Base-by-base conservation (phyloP, 2,329 filamentous ascomycete genomes). In the Coniochaeta ligniaria region DNA sequence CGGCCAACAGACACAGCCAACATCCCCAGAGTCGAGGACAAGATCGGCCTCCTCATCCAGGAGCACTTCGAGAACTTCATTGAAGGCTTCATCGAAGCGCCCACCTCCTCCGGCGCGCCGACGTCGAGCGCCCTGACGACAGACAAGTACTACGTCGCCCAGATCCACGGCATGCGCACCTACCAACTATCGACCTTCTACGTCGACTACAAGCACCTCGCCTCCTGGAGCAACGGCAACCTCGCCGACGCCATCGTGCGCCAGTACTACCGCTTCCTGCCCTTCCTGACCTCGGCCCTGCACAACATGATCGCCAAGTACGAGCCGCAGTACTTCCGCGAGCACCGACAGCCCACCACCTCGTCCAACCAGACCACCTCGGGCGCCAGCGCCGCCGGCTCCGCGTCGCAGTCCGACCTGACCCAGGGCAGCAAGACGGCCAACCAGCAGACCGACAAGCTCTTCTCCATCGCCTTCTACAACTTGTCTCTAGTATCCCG, bases 301-400 rank as follows among this genome's bases (percentile, higher is more conserved):
- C 92, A 99, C 77, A 96, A 92, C 70, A 86, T 96, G 75, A 96
- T 99, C 68, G 89, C 91, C 66, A 96, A 96, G 76, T 89, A 97
- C 76, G 94, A 97, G 74, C 91, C 95, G 6, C 84, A 90, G 71
- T 99, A 98, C 77, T 98, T 96, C 77, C 85, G 91, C 67, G 90
- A 96, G 70, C 94, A 98, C 78, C 86, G 92, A 59, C 92, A 96
- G 73, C 88, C 92, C 6, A 89, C 88, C 2, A 86, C 88, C 55
- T 89, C 89, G 17, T 90, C 89, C 63, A 87, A 85, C 59, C 81
- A 87, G 64, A 85, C 90, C 1, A 88, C 87, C 6, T 88, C 91
- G 0, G 87, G 83, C 26, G 79, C 80, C 31, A 88, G 85, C 69
- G 84, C 85, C 61, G 77, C 82, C 38, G 85, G 85, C 60, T 84